phyloP scores from a whole-genome alignment of 2,329 filamentous ascomycete genomes.

The Fusarium bulbicola region DNA sequence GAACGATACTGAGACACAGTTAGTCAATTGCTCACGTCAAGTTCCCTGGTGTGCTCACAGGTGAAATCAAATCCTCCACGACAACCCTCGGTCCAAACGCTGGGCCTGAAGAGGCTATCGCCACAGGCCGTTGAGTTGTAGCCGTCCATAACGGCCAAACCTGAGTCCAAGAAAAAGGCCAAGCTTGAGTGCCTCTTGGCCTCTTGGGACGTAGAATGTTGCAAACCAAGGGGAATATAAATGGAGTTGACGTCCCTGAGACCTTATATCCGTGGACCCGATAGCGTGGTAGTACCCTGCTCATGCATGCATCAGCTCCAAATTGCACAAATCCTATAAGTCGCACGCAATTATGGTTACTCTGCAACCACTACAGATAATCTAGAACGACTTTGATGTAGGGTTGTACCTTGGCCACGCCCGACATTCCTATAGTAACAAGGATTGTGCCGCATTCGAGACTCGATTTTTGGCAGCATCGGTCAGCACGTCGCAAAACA shows the following conservation, averaged over 20 bases:
- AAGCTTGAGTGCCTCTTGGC: background rate
- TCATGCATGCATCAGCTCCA: background rate
- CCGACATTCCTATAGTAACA: background rate
- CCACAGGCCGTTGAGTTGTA: slow-evolving; percentile 42
- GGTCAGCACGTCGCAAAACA: slow-evolving; percentile 13
- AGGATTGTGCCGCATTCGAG: background rate
- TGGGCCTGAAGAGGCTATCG: slow-evolving; percentile 45
- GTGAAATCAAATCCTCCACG: slow-evolving; percentile 47
- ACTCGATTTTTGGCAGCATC: background rate
- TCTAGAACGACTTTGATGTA: background rate
- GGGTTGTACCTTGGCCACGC: background rate
- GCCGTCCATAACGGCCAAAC: slow-evolving; percentile 14
- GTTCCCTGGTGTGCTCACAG: slow-evolving; percentile 19
- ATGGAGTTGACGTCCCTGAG: background rate
- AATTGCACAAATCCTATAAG: background rate
- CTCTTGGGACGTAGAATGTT: background rate
- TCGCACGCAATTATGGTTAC: background rate
- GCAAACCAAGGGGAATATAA: background rate
- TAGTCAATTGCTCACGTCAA: background rate
- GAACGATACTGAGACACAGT: slow-evolving; percentile 40
- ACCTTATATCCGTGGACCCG: slow-evolving; percentile 3
- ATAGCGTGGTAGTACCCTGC: background rate
- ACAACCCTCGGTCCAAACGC: slow-evolving; percentile 42
- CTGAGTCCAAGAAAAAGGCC: background rate
- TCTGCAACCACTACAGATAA: background rate